These are phyloP conservation scores for Arthrobotrys entomopaga DNA, from an alignment of 2,329 filamentous ascomycete species.

Conservation along the genomic window DNA sequence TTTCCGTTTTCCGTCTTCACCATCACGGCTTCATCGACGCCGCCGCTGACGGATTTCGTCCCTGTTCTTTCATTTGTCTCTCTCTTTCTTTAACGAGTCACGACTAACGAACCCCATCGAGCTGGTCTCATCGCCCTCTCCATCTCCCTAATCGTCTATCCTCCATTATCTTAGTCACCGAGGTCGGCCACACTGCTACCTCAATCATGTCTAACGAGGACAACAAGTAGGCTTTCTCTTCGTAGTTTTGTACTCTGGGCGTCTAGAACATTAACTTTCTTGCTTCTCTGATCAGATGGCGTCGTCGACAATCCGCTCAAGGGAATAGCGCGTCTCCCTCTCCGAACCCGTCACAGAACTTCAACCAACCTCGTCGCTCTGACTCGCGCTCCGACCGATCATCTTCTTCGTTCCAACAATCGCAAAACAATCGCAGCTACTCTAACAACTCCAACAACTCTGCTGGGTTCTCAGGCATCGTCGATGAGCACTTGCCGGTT, in stretches of 20 bases:
- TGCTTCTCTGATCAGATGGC: conserved; percentile 31
- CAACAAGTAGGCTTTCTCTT: conserved; percentile 35
- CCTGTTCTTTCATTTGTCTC: conserved; percentile 13
- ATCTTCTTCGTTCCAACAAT: conserved; percentile 32
- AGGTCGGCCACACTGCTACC: neutral
- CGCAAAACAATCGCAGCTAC: conserved; percentile 46
- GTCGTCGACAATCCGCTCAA: conserved; percentile 51
- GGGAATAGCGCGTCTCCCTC: conserved; percentile 41
- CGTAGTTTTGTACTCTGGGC: neutral
- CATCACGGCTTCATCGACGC: neutral
- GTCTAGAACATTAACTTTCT: neutral
- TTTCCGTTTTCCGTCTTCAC: conserved; percentile 6
- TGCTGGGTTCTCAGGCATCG: conserved; percentile 29
- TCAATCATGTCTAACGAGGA: conserved; percentile 47
- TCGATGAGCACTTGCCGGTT: conserved; percentile 43
- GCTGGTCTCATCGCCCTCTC: conserved; percentile 36
- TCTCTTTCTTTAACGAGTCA: conserved; percentile 24
- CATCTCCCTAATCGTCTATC: conserved; percentile 2
- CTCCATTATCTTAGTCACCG: neutral
- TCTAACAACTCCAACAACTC: conserved; percentile 35
- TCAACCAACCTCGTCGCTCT: conserved; percentile 49
- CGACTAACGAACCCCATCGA: conserved; percentile 35
- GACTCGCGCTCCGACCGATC: conserved; percentile 44
- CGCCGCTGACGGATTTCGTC: neutral
- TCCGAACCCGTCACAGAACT: conserved; percentile 42